Evolutionary conservation across 129 eudicot genomes (phyloP).

Genomic region (Smallanthus sonchifolius): DNA sequence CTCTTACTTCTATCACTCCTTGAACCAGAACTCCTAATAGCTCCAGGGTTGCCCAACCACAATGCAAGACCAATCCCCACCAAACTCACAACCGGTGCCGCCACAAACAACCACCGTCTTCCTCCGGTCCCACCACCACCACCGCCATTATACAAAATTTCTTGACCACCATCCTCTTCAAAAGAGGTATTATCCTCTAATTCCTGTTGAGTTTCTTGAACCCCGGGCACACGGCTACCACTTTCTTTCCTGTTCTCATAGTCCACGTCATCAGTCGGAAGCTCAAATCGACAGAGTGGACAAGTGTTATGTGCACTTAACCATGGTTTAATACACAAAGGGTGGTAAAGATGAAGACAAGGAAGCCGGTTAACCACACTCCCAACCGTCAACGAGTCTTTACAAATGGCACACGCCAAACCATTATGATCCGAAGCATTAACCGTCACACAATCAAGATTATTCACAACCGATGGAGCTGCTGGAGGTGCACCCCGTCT

Average conservation of each 20-base stretch:
- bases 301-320: conserved; percentile 68
- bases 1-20: conserved; percentile 56
- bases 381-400: conserved; percentile 58
- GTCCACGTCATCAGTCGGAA: conserved; percentile 84
- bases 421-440: conserved; percentile 37
- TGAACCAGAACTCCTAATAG: conserved; percentile 11
- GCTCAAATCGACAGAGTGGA: conserved; percentile 79
- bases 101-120: conserved; percentile 63
- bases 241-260: conserved; percentile 46
- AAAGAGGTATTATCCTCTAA: background rate
- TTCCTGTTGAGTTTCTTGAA: conserved; percentile 17
- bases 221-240: conserved; percentile 6
- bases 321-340: conserved; percentile 82
- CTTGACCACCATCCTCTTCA: conserved; percentile 28
- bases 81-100: conserved; percentile 65
- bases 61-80: conserved; percentile 67
- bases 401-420: conserved; percentile 76
- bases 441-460: conserved; percentile 47
- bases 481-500: conserved; percentile 88
- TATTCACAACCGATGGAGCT: conserved; percentile 49
- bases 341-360: conserved; percentile 74
- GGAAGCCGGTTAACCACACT: conserved; percentile 68
- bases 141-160: conserved; percentile 19
- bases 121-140: conserved; percentile 7
- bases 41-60: conserved; percentile 58